Base-by-base conservation (phyloP, 768 basidiomycete species). In the Lentinula lateritia region DNA sequence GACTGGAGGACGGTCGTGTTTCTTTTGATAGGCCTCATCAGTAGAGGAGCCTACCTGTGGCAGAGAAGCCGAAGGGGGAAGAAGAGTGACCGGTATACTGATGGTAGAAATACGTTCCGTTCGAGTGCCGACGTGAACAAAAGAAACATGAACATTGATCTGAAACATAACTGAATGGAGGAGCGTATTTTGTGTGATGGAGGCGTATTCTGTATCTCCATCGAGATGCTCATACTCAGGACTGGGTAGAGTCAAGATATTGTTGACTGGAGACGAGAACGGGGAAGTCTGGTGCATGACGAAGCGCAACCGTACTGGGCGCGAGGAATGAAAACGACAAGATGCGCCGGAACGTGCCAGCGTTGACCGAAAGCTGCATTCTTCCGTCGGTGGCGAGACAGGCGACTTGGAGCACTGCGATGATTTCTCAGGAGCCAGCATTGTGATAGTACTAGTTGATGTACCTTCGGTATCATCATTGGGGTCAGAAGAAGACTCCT, bases 281-380 rank as follows among this genome's bases (percentile, higher is more conserved):
- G 81, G 76, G 4, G 79, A 76, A 18, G 81, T 75, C 56, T 84
- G 87, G 67, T 93, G 93, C 15, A 98, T 78, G 34, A 95, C 76
- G 62, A 98, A 90, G 3, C 93, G 85, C 42, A 93, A 79, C 65
- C 82, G 89, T 62, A 95, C 83, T 3, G 89, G 81, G 13, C 82
- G 83, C 50, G 83, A 80, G 0, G 87, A 83, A 66, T 97, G 94
- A 70, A 97, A 94, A 50, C 93, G 87, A 71, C 93, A 94, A 18
- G 93, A 89, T 46, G 94, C 95, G 50, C 96, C 96, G 13, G 95
- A 94, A 6, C 89, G 84, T 12, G 93, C 87, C 32, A 98, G 77
- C 55, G 88, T 78, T 2, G 80, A 78, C 42, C 78, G 75, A 65
- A 82, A 81, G 45, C 78, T 73, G 16, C 80, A 74, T 34, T 77